A percentile compares a stretch with the other conserved stretches of the same genome.
These are phyloP conservation scores for Babesia bovis DNA, from an alignment of 169 alveolate genomes.

Conservation along the genomic window DNA sequence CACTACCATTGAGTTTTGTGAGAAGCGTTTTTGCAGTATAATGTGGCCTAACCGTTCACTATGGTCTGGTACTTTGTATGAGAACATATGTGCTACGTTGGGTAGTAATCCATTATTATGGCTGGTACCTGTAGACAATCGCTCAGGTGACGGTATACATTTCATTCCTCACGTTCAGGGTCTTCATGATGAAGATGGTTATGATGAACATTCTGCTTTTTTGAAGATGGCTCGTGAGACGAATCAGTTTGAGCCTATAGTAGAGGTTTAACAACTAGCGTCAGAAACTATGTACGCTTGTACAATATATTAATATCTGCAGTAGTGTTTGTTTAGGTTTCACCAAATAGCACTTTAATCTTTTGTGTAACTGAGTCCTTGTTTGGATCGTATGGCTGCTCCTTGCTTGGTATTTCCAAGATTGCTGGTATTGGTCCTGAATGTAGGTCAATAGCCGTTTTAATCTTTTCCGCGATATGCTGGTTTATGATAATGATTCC, in stretches of 20 bases:
- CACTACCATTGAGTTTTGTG: slow-evolving; percentile 88
- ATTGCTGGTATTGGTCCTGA: slow-evolving; percentile 71
- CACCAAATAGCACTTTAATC: slow-evolving; percentile 74
- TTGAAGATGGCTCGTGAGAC: slow-evolving; percentile 59
- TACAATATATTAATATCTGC: neutral
- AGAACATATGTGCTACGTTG: slow-evolving; percentile 60
- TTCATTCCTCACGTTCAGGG: slow-evolving; percentile 30
- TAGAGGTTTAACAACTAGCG: slow-evolving; percentile 20
- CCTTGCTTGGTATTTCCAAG: slow-evolving; percentile 78
- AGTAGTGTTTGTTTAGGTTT: slow-evolving; percentile 23
- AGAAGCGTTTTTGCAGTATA: slow-evolving; percentile 71
- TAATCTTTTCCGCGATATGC: slow-evolving; percentile 76
- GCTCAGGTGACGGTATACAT: slow-evolving; percentile 65
- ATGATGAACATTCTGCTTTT: slow-evolving; percentile 49
- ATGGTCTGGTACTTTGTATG: slow-evolving; percentile 68
- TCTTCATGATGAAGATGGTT: slow-evolving; percentile 30
- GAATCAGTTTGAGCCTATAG: slow-evolving; percentile 51
- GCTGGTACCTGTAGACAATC: slow-evolving; percentile 70
- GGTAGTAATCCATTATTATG: slow-evolving; percentile 72
- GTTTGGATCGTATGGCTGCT: slow-evolving; percentile 75
- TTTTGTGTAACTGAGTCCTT: slow-evolving; percentile 75
- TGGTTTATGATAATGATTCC: slow-evolving; percentile 76
- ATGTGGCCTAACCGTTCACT: slow-evolving; percentile 41
- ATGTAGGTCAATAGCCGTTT: slow-evolving; percentile 69
- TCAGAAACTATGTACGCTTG: neutral